Conservation (phyloP, 306 rosid genomes). For the Sicyos edulis region DNA sequence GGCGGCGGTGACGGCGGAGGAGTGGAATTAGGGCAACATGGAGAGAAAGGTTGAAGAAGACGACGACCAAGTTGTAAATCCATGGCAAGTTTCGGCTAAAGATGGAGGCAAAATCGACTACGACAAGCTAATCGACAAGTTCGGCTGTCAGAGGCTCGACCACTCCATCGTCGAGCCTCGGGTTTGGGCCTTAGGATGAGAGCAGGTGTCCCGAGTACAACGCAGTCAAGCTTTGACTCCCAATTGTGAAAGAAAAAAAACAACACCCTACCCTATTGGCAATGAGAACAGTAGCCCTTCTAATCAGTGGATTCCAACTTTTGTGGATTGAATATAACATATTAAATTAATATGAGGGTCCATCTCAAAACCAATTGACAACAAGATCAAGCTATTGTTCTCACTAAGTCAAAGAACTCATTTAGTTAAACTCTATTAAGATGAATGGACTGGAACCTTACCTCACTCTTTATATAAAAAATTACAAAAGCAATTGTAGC, state of each 20-base stretch:
- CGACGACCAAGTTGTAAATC: constrained; percentile 64
- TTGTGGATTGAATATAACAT: too few species aligned
- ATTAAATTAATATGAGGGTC: too few species aligned
- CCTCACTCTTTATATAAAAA: too few species aligned
- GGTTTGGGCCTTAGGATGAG: too few species aligned
- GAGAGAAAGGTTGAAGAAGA: constrained; percentile 23
- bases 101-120: constrained; percentile 79
- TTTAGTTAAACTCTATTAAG: background rate
- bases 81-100: constrained; percentile 80
- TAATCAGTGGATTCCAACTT: too few species aligned
- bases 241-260: too few species aligned
- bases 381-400: background rate
- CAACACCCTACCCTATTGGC: too few species aligned
- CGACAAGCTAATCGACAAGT: constrained; percentile 83
- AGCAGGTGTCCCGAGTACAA: too few species aligned
- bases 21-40: constrained; percentile 9
- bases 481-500: too few species aligned
- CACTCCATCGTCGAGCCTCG: constrained; percentile 40
- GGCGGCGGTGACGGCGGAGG: background rate
- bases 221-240: too few species aligned
- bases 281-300: too few species aligned
- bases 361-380: too few species aligned
- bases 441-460: constrained; percentile 4
- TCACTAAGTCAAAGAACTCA: background rate
- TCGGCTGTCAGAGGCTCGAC: constrained; percentile 80